A percentile compares a stretch with the other conserved stretches of the same genome.
Evolutionary conservation across 2,329 filamentous ascomycete genomes (phyloP).

Genomic region (Trichoderma koningiopsis): DNA sequence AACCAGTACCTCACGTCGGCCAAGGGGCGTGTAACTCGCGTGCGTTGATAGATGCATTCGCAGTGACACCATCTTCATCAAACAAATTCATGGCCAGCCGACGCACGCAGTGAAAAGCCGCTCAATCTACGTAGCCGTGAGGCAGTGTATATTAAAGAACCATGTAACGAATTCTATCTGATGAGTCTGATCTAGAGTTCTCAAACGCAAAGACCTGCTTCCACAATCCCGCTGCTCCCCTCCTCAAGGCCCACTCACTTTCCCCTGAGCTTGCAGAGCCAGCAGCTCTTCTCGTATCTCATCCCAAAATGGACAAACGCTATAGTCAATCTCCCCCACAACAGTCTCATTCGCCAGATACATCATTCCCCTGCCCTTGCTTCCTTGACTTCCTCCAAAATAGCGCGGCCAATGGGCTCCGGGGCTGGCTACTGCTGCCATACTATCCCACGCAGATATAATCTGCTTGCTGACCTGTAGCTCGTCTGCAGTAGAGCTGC

Average conservation of each 20-base stretch:
- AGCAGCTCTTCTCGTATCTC: conserved; percentile 6
- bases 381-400: not conserved
- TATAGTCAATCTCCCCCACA: conserved; percentile 4
- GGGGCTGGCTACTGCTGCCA: not conserved
- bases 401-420: not conserved
- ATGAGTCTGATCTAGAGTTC: not conserved
- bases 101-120: not conserved
- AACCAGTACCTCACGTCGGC: too few species aligned
- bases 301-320: conserved; percentile 5
- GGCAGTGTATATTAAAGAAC: not conserved
- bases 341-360: conserved; percentile 9
- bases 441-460: conserved; percentile 4
- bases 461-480: conserved; percentile 5
- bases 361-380: not conserved
- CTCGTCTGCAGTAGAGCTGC: not conserved
- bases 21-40: not conserved
- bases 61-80: too few species aligned
- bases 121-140: not conserved
- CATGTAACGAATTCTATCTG: not conserved
- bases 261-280: not conserved
- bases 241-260: not conserved
- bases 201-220: not conserved
- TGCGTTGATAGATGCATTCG: not conserved
- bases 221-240: not conserved
- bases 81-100: too few species aligned